Evolutionary conservation across 108 stramenopile species (phyloP), one percentile per base, ranked within the genome.

Genomic region (Cyclotella sp.): DNA sequence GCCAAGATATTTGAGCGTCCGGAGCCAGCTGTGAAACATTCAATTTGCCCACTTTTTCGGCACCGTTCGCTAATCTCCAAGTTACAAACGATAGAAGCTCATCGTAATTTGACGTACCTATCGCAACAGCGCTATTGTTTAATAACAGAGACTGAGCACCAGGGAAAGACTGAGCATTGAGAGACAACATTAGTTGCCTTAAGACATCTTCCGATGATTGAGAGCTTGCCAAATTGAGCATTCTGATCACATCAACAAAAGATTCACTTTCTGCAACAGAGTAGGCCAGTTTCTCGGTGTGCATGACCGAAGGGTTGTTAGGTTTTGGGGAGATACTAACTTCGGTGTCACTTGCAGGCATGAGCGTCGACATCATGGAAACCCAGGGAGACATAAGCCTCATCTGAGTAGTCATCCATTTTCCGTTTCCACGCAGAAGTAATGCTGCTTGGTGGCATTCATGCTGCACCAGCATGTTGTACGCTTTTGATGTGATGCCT

Each of bases 301-400:
- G 22, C 9, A 83, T 77, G 15, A 84, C 51, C 5, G 88, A 76
- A 19, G 87, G 77, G 59, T 92, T 91, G 49, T 69, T 84, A n/a
- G 81, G 82, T 63, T 87, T 84, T 6, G 88, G 87, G 34, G 87
- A 45, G 19, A 73, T 90, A 22, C 83, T 75, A 58, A 90, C 84
- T 58, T 93, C 81, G 68, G 80, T 85, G 67, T 82, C 79, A 21
- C 66, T 39, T 0, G 87, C 78, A 10, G 88, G 91, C 52, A 75
- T 76, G 30, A 74, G 54, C 78, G 92, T 92, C 9, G 82, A 68
- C n/a, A 79, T 70, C 14, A 89, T 74, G 34, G 95, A 88, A 21
- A 91, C 69, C 87, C 90, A 93, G 0, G 87, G 77, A 15, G 92
- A 88, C 41, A 95, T 60, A 26, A 92, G 72, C 16, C 80, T 86